Evolutionary conservation across 2,329 filamentous ascomycete species (phyloP).

Genomic region (Graphilbum ipis-grandicollis): DNA sequence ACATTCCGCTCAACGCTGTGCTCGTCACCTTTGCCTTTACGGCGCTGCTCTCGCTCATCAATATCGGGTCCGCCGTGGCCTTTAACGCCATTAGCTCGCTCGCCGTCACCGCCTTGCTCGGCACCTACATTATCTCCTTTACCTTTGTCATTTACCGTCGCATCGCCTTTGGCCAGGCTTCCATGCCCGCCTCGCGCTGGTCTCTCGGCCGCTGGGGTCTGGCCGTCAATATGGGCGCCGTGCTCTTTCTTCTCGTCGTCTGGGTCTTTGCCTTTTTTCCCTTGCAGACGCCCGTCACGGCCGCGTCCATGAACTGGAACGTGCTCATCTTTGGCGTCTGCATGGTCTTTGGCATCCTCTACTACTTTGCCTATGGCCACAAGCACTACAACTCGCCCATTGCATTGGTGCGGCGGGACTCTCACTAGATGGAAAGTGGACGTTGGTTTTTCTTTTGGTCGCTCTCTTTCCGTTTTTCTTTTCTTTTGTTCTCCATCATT

Average conservation of each 20-base stretch:
- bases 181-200: constrained; percentile 21
- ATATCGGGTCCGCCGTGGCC: constrained; percentile 30
- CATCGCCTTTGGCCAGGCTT: constrained; percentile 15
- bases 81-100: constrained; percentile 37
- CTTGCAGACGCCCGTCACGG: constrained; percentile 15
- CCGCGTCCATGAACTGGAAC: constrained; percentile 31
- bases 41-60: constrained; percentile 27
- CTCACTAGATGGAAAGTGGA: not conserved
- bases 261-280: constrained; percentile 34
- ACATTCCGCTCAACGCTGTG: constrained; percentile 26
- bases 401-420: constrained; percentile 8
- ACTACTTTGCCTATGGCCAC: constrained; percentile 17
- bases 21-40: constrained; percentile 29
- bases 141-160: constrained; percentile 24
- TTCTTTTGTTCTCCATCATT: too few species aligned
- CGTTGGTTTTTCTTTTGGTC: too few species aligned
- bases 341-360: constrained; percentile 20
- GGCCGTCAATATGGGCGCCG: constrained; percentile 22
- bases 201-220: constrained; percentile 23
- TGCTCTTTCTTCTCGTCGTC: constrained; percentile 25
- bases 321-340: constrained; percentile 23
- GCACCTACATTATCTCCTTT: constrained; percentile 32
- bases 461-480: too few species aligned
- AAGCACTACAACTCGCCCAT: constrained; percentile 11
- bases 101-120: constrained; percentile 29